phyloP scores from a whole-genome alignment of 139 green algal species.

The Dunaliella sp. region DNA sequence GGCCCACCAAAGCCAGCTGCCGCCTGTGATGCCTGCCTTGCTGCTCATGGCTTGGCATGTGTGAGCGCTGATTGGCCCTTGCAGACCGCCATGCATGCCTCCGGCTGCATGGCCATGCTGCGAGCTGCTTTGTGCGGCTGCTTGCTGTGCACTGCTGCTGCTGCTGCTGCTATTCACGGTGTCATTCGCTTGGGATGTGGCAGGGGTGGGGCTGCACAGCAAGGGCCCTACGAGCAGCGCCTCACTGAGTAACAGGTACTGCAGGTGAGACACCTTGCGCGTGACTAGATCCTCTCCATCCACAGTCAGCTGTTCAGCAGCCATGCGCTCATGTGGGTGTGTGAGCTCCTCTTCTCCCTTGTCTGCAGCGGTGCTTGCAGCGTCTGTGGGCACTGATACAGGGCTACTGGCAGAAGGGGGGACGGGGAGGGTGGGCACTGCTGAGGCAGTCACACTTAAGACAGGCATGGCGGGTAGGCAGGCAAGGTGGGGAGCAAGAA shows the following conservation, averaged over 20 bases:
- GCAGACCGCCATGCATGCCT: neutral
- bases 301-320: slow-evolving; percentile 44
- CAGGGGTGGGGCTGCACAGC: neutral
- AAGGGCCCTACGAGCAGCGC: slow-evolving; percentile 48
- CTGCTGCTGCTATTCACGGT: slow-evolving; percentile 7
- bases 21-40: neutral
- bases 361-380: neutral
- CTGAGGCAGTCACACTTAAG: no score
- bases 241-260: slow-evolving; percentile 76
- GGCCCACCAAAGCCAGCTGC: slow-evolving; percentile 67
- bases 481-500: neutral
- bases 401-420: neutral
- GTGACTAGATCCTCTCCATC: slow-evolving; percentile 72
- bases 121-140: neutral
- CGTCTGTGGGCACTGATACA: neutral
- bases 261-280: slow-evolving; percentile 39
- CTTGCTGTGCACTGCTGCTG: neutral
- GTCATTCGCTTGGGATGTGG: neutral
- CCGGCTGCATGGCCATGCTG: neutral
- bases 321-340: slow-evolving; percentile 42
- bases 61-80: neutral
- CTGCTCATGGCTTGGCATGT: neutral
- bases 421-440: neutral
- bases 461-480: neutral
- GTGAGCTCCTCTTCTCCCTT: neutral